Percentiles rank a stretch among this genome's conserved stretches.
These are phyloP conservation scores for Thyridium curvatum DNA, from an alignment of 2,329 filamentous ascomycete genomes.

Conservation along the genomic window DNA sequence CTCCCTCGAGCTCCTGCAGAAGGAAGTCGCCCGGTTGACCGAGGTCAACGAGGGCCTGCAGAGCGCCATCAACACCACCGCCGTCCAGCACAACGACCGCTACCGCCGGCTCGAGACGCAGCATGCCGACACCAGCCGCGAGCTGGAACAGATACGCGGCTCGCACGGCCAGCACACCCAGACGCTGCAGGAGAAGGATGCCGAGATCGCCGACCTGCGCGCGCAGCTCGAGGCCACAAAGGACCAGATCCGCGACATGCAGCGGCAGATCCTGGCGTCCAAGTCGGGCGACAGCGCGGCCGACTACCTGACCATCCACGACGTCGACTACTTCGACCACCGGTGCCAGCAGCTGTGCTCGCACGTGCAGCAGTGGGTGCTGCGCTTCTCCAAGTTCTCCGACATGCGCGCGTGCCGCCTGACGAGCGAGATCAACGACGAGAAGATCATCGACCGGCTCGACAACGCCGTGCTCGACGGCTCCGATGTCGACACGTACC, in stretches of 20 bases:
- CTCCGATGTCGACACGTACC: conserved; percentile 82
- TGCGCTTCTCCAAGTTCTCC: conserved; percentile 96
- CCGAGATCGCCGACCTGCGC: conserved; percentile 72
- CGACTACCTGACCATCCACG: conserved; percentile 70
- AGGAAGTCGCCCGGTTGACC: conserved; percentile 72
- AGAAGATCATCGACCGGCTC: conserved; percentile 88
- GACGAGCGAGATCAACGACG: conserved; percentile 78
- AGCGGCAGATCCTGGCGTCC: conserved; percentile 49
- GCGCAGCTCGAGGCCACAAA: conserved; percentile 71
- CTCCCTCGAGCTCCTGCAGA: conserved; percentile 72
- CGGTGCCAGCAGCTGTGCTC: conserved; percentile 93
- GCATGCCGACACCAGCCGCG: conserved; percentile 57
- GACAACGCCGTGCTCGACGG: conserved; percentile 94
- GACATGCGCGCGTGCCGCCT: conserved; percentile 83
- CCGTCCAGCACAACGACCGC: conserved; percentile 67
- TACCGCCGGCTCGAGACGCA: conserved; percentile 62
- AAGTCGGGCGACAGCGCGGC: conserved; percentile 47
- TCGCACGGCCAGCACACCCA: conserved; percentile 57
- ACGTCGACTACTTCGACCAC: conserved; percentile 93
- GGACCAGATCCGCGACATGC: conserved; percentile 51
- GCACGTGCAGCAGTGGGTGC: conserved; percentile 94
- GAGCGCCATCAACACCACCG: conserved; percentile 71
- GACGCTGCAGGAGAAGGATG: conserved; percentile 73
- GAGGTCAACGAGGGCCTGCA: conserved; percentile 77
- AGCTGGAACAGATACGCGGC: conserved; percentile 62